Base-by-base conservation (phyloP, 2,329 filamentous ascomycete species). In the Fusarium ramigenum region DNA sequence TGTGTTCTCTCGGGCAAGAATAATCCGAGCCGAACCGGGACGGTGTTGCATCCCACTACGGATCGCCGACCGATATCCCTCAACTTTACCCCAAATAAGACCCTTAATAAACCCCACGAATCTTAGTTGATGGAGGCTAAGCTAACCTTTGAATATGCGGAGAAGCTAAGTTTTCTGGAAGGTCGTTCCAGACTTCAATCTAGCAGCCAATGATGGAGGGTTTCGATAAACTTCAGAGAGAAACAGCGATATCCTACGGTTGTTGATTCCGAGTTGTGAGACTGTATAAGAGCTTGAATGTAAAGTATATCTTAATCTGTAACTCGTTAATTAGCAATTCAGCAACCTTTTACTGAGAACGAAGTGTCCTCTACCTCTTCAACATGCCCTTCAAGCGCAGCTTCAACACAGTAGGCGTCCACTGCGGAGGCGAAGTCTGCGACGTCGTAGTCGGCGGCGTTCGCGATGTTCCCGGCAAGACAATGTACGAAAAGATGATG, bases 401-500 rank as follows among this genome's bases (percentile, higher is more conserved):
- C 21, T 68, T 75, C 58, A 75, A 73, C 28, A 74, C 73, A 7
- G 73, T 75, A 2, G 73, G 73, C 3, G 62, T 75, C 15, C 73
- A 75, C 49, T 67, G 61, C 16, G 72, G 49, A 15, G 73, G 73
- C 5, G 73, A 75, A 23, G 72, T 75, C 19, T 75, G 72, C 47
- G 73, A 75, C 19, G 72, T 75, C 3, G 70, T 75, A 9, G 60
- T 70, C 4, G 69, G 69, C 7, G 73, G 73, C 12, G 66, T 75
- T 15, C 66, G 69, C 5, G 72, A 75, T 21, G 69, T 75, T 0
- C 72, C 72, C 3, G 72, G 69, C 1, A 69, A 69, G 28, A 73
- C 57, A 12, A 75, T 75, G 72, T 73, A 60, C 30, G 72, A 75
- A 0, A 75, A 73, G 36, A 75, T 75, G 73, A 54, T 71, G 42